Conservation (phyloP, 192 early-diverging fungal species). For the Coemansia sp. region DNA sequence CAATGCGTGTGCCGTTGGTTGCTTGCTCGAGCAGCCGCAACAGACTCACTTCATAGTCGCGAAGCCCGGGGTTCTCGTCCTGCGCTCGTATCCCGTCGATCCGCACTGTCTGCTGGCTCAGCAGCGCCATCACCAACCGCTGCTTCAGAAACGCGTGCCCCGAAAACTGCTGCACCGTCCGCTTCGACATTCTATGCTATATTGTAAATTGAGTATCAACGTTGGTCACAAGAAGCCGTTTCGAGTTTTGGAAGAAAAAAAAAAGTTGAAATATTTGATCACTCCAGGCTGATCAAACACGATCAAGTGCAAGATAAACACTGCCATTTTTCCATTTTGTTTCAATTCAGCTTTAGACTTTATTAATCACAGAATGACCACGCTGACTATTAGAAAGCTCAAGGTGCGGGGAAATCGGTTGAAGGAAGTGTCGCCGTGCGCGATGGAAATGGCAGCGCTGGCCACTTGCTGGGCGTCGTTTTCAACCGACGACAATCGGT, state of each 20-base stretch:
- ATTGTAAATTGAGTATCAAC: neutral
- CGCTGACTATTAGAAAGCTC: conserved; percentile 44
- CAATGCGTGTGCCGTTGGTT: conserved; percentile 90
- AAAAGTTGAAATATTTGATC: conserved; percentile 9
- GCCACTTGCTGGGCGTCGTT: conserved; percentile 53
- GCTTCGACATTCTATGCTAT: conserved; percentile 34
- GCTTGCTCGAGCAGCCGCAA: conserved; percentile 88
- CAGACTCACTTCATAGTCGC: conserved; percentile 90
- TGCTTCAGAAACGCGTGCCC: conserved; percentile 89
- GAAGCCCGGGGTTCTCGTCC: conserved; percentile 82
- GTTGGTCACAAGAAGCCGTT: neutral
- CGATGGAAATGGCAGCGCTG: conserved; percentile 51
- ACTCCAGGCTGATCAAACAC: no score
- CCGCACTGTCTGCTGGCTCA: conserved; percentile 77
- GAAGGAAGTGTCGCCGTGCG: conserved; percentile 39
- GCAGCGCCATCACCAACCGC: conserved; percentile 82
- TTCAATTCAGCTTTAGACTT: no score
- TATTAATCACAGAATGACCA: conserved; percentile 23
- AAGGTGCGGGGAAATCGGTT: conserved; percentile 36
- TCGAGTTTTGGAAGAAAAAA: neutral
- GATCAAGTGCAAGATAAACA: neutral
- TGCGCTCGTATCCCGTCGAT: conserved; percentile 89
- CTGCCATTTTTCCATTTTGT: neutral
- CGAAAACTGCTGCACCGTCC: conserved; percentile 57
- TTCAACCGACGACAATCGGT: conserved; percentile 43